These are phyloP conservation scores for Hibiscus mutabilis DNA, from an alignment of 345 rosid genomes.

Conservation along the genomic window DNA sequence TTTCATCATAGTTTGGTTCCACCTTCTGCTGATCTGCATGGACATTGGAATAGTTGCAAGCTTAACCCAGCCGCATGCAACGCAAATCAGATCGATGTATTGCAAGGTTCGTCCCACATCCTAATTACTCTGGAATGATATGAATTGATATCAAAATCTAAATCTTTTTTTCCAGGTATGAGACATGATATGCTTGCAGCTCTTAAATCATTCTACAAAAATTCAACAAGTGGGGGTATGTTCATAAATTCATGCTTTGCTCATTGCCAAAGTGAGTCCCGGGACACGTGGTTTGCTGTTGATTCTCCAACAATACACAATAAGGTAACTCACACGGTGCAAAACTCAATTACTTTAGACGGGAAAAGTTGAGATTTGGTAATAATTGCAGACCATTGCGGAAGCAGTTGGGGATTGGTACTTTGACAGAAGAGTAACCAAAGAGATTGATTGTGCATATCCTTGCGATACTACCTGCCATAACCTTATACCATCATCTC, in stretches of 20 bases:
- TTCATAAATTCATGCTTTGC: constrained; percentile 89
- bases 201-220: constrained; percentile 29
- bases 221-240: constrained; percentile 58
- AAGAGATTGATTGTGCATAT: constrained; percentile 65
- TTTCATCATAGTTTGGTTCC: constrained; percentile 81
- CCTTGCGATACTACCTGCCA: constrained; percentile 80
- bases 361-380: not conserved
- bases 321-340: constrained; percentile 35
- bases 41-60: constrained; percentile 82
- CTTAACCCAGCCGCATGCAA: constrained; percentile 48
- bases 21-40: constrained; percentile 57
- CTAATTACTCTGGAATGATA: not conserved
- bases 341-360: too few species aligned
- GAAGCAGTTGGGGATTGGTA: constrained; percentile 92
- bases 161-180: constrained; percentile 43
- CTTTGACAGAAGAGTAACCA: constrained; percentile 43
- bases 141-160: not conserved
- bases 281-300: constrained; percentile 75
- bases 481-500: constrained; percentile 45
- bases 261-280: constrained; percentile 90
- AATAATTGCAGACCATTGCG: constrained; percentile 56
- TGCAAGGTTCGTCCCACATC: constrained; percentile 51
- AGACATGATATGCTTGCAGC: constrained; percentile 68
- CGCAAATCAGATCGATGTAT: constrained; percentile 39
- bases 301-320: constrained; percentile 66